A percentile compares a stretch with the other conserved stretches of the same genome.
phyloP scores from a whole-genome alignment of 345 rosid genomes.

The Ailanthus altissimus region DNA sequence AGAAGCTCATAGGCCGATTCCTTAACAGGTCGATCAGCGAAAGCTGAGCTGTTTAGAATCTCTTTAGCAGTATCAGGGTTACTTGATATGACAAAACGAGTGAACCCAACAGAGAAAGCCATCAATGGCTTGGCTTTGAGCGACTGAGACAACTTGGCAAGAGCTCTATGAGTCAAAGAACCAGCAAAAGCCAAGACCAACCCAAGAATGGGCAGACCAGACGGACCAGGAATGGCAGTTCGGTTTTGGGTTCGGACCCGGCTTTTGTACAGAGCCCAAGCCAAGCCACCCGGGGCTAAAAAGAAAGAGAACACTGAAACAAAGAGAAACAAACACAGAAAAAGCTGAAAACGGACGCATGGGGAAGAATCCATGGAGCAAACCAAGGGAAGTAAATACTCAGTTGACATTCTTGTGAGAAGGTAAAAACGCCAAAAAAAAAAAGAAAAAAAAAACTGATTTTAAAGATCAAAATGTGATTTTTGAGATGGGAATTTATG shows the following conservation, averaged over 20 bases:
- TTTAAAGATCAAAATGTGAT: neutral
- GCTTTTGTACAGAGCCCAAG: slow-evolving; percentile 54
- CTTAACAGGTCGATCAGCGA: slow-evolving; percentile 81
- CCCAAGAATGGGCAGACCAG: slow-evolving; percentile 64
- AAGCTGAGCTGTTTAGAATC: slow-evolving; percentile 70
- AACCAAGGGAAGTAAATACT: slow-evolving; percentile 25
- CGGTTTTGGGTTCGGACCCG: slow-evolving; percentile 23
- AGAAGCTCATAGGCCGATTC: slow-evolving; percentile 85
- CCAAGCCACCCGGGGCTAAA: slow-evolving; percentile 62
- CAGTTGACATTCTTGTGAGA: slow-evolving; percentile 32
- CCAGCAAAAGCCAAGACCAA: slow-evolving; percentile 44
- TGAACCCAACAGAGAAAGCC: slow-evolving; percentile 85
- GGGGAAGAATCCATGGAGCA: slow-evolving; percentile 19
- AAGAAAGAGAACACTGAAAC: slow-evolving; percentile 40
- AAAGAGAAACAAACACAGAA: slow-evolving; percentile 34
- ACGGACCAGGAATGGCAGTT: slow-evolving; percentile 59
- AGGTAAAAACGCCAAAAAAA: neutral
- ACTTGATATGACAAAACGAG: slow-evolving; percentile 68
- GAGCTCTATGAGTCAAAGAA: slow-evolving; percentile 55
- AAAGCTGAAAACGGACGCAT: slow-evolving; percentile 33
- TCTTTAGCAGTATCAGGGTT: slow-evolving; percentile 75
- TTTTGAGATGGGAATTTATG: neutral
- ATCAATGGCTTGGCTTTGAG: slow-evolving; percentile 48
- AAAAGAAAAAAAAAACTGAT: too few species aligned
- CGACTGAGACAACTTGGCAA: slow-evolving; percentile 41